A percentile compares a stretch with the other conserved stretches of the same genome.
Conservation (phyloP, 805 yeast genomes). For the Monosporozyma aerobia region DNA sequence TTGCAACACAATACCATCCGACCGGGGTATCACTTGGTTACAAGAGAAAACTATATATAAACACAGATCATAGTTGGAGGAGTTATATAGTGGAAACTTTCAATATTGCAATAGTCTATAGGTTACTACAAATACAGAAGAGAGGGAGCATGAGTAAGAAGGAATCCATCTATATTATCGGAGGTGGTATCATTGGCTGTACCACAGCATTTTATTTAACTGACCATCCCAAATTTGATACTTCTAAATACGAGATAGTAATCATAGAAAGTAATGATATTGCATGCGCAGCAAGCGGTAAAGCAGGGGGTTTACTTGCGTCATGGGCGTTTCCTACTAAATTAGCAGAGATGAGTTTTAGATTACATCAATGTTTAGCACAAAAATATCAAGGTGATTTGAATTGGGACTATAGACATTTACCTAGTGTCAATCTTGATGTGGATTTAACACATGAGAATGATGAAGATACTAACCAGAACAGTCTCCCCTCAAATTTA, state of each 20-base stretch:
- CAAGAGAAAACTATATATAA: too few relatives aligned
- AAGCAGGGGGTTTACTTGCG: slow-evolving; percentile 93
- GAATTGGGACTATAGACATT: slow-evolving; percentile 88
- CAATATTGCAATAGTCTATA: too few relatives aligned
- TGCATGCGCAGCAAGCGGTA: slow-evolving; percentile 96
- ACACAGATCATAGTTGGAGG: too few relatives aligned
- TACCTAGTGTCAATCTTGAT: slow-evolving; percentile 78
- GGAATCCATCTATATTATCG: slow-evolving; percentile 73
- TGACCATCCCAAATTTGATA: slow-evolving; percentile 70
- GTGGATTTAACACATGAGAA: slow-evolving; percentile 48
- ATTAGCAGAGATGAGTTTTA: slow-evolving; percentile 80
- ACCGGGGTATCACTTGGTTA: too few relatives aligned
- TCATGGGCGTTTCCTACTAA: slow-evolving; percentile 96
- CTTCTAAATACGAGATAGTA: slow-evolving; percentile 68
- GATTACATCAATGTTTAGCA: slow-evolving; percentile 74
- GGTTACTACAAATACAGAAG: too few relatives aligned
- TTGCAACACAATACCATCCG: too few relatives aligned
- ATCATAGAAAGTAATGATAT: slow-evolving; percentile 82
- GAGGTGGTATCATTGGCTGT: slow-evolving; percentile 95
- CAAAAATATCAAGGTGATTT: slow-evolving; percentile 71
- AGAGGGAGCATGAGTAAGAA: slow-evolving; percentile 36
- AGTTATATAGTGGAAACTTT: too few relatives aligned
- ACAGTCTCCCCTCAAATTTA: slow-evolving; percentile 48
- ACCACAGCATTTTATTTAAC: slow-evolving; percentile 87
- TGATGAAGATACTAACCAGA: slow-evolving; percentile 1